Percentiles rank a stretch among this genome's conserved stretches.
These are phyloP conservation scores for Fraxinus nigra DNA, from an alignment of 305 asterid genomes.

Conservation along the genomic window DNA sequence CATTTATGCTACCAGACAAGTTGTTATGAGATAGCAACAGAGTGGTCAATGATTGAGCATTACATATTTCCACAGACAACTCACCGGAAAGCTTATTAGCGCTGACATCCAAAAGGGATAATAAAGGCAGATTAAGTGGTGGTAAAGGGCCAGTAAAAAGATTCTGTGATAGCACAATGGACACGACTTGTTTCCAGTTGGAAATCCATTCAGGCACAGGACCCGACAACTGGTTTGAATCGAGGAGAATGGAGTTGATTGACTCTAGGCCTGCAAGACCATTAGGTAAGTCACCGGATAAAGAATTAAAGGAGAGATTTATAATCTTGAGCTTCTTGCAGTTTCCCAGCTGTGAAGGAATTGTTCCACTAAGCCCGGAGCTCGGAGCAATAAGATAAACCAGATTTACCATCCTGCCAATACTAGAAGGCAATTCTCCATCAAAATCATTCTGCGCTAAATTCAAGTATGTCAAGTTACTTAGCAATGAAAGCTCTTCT, in stretches of 20 bases:
- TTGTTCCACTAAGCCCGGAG: constrained; percentile 56
- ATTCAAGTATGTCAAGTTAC: constrained; percentile 50
- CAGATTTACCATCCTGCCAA: constrained; percentile 51
- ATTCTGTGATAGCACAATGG: constrained; percentile 53
- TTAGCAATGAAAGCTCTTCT: constrained; percentile 40
- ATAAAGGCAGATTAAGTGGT: constrained; percentile 46
- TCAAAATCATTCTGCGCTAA: constrained; percentile 52
- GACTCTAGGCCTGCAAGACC: constrained; percentile 50
- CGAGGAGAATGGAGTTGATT: constrained; percentile 44
- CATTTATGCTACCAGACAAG: constrained; percentile 52
- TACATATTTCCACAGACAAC: constrained; percentile 51
- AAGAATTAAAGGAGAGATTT: constrained; percentile 56
- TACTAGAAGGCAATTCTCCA: constrained; percentile 56
- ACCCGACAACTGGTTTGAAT: constrained; percentile 60
- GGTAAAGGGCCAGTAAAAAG: constrained; percentile 56
- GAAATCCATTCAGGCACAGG: constrained; percentile 68
- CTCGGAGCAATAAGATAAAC: constrained; percentile 50
- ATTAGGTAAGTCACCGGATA: constrained; percentile 52
- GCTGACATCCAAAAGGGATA: constrained; percentile 48
- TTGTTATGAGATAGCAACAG: constrained; percentile 51
- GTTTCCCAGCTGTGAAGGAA: constrained; percentile 60
- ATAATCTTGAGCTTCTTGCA: constrained; percentile 51
- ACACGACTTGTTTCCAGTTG: constrained; percentile 50
- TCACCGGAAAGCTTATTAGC: constrained; percentile 62
- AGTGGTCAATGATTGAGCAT: constrained; percentile 37